Base-by-base conservation (phyloP, 257 asterid species). In the Rauvolfia tetraphylla region DNA sequence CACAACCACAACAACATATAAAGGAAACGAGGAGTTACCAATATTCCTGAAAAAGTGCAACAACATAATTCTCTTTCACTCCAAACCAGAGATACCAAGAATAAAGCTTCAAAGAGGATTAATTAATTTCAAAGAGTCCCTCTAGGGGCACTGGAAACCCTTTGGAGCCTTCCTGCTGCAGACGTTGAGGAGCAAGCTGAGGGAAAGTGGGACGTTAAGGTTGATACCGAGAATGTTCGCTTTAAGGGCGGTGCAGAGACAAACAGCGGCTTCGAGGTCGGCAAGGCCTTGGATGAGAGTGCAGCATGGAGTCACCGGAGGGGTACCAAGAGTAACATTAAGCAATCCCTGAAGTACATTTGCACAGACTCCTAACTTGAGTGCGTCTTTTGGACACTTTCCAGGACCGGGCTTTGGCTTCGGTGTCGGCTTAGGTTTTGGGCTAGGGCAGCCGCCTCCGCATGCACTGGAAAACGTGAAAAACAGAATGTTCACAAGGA, bases 381-480 rank as follows among this genome's bases (percentile, higher is more conserved):
- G 71, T 59, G 84, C 34, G 42, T 83, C 82, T 36, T 3, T 71
- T 0, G 85, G 85, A 58, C 85, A 82, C n/a, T n/a, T n/a, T n/a
- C n/a, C n/a, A n/a, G 82, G 82, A 20, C 5, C 71, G 0, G 80
- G 76, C 66, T 20, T 33, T 3, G 84, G 81, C n/a, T 71, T 80
- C 0, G 83, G 83, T 0, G 44, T 73, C 15, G 88, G 87, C 25
- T 72, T 81, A 14, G 81, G 85, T 13, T 66, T 75, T 56, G 79
- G 79, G 39, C 38, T 34, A 23, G 80, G 82, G 70, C 87, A 81
- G 73, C 80, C 76, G 72, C 65, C 68, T 29, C 65, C 67, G 51
- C 85, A 78, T 54, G 89, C 86, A 84, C 88, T 86, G n/a, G 75
- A 76, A 68, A 78, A 62, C 0, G 85, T 76, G 81, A 82, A 86